Conservation (phyloP, 2,329 filamentous ascomycete species). For the Paecilomyces sp. region DNA sequence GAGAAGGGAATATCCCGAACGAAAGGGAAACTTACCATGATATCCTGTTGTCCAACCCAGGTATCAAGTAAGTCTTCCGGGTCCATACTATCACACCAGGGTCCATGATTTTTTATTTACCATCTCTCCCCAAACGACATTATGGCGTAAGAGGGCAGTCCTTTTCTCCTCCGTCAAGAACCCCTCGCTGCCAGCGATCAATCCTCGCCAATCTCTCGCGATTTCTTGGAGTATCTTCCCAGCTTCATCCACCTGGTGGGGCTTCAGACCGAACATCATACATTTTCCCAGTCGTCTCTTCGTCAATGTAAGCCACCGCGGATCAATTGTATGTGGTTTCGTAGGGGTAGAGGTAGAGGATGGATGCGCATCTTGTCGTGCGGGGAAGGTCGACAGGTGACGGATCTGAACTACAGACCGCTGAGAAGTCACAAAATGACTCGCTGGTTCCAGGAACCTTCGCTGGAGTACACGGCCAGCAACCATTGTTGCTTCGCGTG, state of each 20-base stretch:
- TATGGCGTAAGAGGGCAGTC: conserved; percentile 57
- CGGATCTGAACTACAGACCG: conserved; percentile 39
- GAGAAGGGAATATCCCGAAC: background rate
- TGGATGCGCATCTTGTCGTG: conserved; percentile 15
- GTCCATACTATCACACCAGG: background rate
- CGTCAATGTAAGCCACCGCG: conserved; percentile 64
- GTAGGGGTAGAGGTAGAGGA: conserved; percentile 25
- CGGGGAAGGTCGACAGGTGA: conserved; percentile 21
- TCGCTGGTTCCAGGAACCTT: background rate
- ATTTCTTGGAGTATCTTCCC: conserved; percentile 54
- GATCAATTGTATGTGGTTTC: conserved; percentile 30
- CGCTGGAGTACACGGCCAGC: background rate
- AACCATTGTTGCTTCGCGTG: background rate
- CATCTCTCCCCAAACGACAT: conserved; percentile 81
- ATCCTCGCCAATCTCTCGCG: conserved; percentile 60
- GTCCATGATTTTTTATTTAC: conserved; percentile 38
- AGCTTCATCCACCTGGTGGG: conserved; percentile 51
- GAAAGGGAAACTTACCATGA: conserved; percentile 34
- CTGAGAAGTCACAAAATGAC: conserved; percentile 24
- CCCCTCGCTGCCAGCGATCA: conserved; percentile 68
- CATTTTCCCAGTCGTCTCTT: conserved; percentile 65
- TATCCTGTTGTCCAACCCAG: conserved; percentile 26
- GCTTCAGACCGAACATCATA: conserved; percentile 63
- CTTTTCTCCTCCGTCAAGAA: conserved; percentile 59
- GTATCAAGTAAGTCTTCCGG: conserved; percentile 11